A percentile compares a stretch with the other conserved stretches of the same genome.
phyloP scores from a whole-genome alignment of 257 asterid genomes.

The Scutellaria minor region DNA sequence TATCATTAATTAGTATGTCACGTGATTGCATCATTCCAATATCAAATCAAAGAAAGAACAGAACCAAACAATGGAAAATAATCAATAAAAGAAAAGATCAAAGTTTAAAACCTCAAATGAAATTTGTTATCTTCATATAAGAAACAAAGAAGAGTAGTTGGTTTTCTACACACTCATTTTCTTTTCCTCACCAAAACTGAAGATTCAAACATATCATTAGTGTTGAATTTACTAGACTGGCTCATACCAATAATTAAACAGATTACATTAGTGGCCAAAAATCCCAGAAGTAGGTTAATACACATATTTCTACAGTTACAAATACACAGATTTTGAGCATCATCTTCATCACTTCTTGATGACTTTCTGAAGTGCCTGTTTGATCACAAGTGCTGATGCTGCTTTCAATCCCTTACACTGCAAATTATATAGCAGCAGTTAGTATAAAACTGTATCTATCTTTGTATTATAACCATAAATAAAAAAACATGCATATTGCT shows the following conservation, averaged over 20 bases:
- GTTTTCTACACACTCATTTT: not conserved
- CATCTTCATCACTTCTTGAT: constrained; percentile 49
- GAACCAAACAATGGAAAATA: no score
- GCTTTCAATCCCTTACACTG: constrained; percentile 64
- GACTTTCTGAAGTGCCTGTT: constrained; percentile 65
- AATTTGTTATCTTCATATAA: no score
- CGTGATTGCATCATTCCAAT: no score
- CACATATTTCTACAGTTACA: constrained; percentile 35
- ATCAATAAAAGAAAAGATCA: no score
- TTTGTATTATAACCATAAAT: not conserved
- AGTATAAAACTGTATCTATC: not conserved
- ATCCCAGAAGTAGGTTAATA: constrained; percentile 17
- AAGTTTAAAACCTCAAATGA: no score
- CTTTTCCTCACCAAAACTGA: not conserved
- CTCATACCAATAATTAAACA: constrained; percentile 10
- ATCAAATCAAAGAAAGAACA: no score
- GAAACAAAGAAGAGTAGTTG: no score
- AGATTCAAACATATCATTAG: not conserved
- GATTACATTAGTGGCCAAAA: constrained; percentile 33
- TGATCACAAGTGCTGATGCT: constrained; percentile 59
- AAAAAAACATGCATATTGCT: not conserved
- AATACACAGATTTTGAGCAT: constrained; percentile 18
- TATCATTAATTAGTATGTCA: no score
- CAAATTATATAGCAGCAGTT: constrained; percentile 26
- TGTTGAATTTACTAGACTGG: constrained; percentile 16